Percentiles rank a stretch among this genome's conserved stretches.
These are phyloP conservation scores for Periconia sp. DNA, from an alignment of 2,329 filamentous ascomycete genomes.

Conservation along the genomic window DNA sequence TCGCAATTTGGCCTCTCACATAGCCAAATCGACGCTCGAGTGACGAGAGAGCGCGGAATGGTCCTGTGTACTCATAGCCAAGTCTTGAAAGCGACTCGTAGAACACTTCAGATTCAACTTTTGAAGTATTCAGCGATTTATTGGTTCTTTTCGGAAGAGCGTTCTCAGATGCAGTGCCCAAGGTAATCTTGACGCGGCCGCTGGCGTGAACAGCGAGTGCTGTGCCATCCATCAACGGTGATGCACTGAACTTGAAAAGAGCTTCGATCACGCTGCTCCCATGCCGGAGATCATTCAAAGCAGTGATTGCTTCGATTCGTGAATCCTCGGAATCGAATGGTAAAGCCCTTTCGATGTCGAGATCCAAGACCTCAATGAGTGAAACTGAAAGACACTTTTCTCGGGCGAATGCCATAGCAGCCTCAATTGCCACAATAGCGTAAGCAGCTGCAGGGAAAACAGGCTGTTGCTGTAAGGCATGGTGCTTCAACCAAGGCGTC, in stretches of 20 bases:
- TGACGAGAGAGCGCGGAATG: background rate
- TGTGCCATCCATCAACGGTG: too few relatives aligned
- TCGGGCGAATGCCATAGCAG: background rate
- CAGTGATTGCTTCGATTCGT: conserved; percentile 1
- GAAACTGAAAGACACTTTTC: background rate
- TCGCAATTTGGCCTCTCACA: background rate
- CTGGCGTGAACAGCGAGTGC: too few relatives aligned
- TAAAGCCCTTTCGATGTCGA: background rate
- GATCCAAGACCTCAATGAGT: background rate
- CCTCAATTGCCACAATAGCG: conserved; percentile 43
- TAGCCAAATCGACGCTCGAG: background rate
- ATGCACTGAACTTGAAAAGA: background rate
- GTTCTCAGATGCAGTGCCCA: too few relatives aligned
- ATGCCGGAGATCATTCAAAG: background rate
- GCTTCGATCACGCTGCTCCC: background rate
- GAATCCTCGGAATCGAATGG: background rate
- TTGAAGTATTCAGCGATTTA: background rate
- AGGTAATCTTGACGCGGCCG: too few relatives aligned
- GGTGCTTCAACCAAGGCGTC: conserved; percentile 16
- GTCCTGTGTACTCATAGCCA: conserved; percentile 22
- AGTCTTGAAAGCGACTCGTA: conserved; percentile 17
- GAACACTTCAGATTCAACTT: conserved; percentile 3
- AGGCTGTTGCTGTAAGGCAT: conserved; percentile 28
- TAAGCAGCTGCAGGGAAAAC: conserved; percentile 55
- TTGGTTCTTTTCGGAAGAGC: too few relatives aligned